Conservation (phyloP, 148 eudicot genomes). For the Gaultheria prostrata region DNA sequence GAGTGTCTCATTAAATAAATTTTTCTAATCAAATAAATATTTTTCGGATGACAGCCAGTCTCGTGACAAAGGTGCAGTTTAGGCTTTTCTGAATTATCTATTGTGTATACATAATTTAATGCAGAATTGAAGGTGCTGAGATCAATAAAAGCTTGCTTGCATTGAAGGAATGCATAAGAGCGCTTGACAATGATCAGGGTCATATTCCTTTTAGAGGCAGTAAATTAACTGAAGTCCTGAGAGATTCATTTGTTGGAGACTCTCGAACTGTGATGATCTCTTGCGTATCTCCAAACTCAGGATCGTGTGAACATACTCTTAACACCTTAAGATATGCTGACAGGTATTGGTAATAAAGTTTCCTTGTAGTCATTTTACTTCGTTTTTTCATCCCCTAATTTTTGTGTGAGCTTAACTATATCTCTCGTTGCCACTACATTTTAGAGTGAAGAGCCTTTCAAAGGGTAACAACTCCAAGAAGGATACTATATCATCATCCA, state of each 20-base stretch:
- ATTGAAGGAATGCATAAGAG: constrained; percentile 95
- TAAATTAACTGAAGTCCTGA: constrained; percentile 92
- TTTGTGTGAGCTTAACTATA: background rate
- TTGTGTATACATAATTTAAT: background rate
- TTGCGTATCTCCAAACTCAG: constrained; percentile 92
- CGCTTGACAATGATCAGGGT: constrained; percentile 95
- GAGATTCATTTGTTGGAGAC: constrained; percentile 98
- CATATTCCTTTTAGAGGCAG: constrained; percentile 99
- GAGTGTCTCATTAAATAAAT: background rate
- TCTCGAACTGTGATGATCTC: constrained; percentile 98
- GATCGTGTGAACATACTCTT: constrained; percentile 96
- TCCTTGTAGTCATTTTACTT: background rate
- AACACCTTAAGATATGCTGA: constrained; percentile 99
- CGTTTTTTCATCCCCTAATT: background rate
- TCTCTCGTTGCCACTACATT: background rate
- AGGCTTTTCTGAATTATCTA: background rate
- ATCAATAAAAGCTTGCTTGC: constrained; percentile 99
- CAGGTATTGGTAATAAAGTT: constrained; percentile 41
- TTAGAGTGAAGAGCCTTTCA: constrained; percentile 95
- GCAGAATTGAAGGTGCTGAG: constrained; percentile 96
- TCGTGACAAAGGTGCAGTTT: background rate
- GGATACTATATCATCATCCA: constrained; percentile 48
- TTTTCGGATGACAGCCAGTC: background rate
- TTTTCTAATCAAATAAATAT: background rate
- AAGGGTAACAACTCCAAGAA: constrained; percentile 80